phyloP scores from a whole-genome alignment of 2,329 filamentous ascomycete genomes.

The Fonsecaea pedrosoi region DNA sequence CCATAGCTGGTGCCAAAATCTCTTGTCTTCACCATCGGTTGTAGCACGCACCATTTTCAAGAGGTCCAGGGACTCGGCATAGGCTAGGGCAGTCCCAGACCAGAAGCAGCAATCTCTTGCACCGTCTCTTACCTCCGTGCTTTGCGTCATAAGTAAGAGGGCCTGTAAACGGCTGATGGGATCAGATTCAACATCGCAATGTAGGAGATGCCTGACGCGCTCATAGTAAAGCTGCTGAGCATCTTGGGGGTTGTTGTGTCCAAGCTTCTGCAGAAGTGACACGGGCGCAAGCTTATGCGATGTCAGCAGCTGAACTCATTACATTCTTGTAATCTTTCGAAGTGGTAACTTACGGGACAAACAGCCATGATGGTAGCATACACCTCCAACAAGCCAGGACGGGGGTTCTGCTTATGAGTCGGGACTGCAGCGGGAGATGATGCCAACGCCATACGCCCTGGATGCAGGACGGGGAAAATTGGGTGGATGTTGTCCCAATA shows the following conservation, averaged over 20 bases:
- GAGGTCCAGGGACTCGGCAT: neutral
- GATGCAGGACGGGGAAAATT: constrained; percentile 1
- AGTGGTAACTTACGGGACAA: neutral
- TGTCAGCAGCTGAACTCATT: neutral
- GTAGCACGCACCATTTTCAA: neutral
- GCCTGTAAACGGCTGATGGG: neutral
- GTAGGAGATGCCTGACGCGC: constrained; percentile 1
- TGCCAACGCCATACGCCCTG: neutral
- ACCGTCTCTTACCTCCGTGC: neutral
- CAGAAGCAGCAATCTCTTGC: constrained; percentile 3
- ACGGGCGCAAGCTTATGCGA: neutral
- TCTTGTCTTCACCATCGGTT: neutral
- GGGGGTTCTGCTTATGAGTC: neutral
- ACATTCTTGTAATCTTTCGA: neutral
- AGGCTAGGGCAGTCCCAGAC: neutral
- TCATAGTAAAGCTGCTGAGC: neutral
- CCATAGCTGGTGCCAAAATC: neutral
- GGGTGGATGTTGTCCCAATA: neutral
- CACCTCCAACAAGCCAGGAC: neutral
- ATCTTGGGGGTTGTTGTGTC: neutral
- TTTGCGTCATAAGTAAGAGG: constrained; percentile 2
- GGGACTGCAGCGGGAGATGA: neutral
- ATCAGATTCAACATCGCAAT: neutral
- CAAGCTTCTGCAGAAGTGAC: neutral
- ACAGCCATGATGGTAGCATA: neutral